A percentile compares a stretch with the other conserved stretches of the same genome.
Conservation (phyloP, 345 rosid species). For the Murraya koenigii region DNA sequence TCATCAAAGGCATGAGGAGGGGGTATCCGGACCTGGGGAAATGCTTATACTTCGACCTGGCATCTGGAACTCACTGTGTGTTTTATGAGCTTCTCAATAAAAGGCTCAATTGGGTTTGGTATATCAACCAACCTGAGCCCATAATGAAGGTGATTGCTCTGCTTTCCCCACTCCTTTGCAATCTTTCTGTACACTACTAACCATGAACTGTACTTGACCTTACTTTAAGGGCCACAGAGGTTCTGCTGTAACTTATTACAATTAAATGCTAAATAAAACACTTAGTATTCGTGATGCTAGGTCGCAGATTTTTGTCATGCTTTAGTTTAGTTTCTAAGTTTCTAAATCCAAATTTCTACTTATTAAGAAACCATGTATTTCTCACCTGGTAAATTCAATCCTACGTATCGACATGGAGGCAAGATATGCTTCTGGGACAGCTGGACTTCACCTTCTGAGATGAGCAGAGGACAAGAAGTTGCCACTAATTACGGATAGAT, state of each 20-base stretch:
- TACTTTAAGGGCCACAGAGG: neutral
- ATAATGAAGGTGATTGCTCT: conserved; percentile 44
- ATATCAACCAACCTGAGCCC: conserved; percentile 70
- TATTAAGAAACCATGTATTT: neutral
- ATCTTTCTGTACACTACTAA: neutral
- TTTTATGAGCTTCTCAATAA: conserved; percentile 57
- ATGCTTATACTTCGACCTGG: conserved; percentile 64
- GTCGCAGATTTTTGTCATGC: neutral
- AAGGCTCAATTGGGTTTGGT: conserved; percentile 80
- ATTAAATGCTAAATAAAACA: neutral
- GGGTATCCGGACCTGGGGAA: conserved; percentile 66
- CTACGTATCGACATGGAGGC: neutral
- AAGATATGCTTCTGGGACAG: neutral
- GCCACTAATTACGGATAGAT: neutral
- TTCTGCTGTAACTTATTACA: neutral
- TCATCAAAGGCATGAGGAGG: conserved; percentile 37
- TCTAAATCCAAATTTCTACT: neutral
- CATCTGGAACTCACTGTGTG: conserved; percentile 44
- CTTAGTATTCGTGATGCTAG: neutral
- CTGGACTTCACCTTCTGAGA: neutral
- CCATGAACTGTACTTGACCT: neutral
- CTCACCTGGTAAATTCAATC: neutral
- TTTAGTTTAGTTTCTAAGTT: neutral
- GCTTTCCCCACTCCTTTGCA: neutral
- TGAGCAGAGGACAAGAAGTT: neutral